These are phyloP conservation scores for Diplodia seriata DNA, from an alignment of 2,329 filamentous ascomycete genomes.

Conservation along the genomic window DNA sequence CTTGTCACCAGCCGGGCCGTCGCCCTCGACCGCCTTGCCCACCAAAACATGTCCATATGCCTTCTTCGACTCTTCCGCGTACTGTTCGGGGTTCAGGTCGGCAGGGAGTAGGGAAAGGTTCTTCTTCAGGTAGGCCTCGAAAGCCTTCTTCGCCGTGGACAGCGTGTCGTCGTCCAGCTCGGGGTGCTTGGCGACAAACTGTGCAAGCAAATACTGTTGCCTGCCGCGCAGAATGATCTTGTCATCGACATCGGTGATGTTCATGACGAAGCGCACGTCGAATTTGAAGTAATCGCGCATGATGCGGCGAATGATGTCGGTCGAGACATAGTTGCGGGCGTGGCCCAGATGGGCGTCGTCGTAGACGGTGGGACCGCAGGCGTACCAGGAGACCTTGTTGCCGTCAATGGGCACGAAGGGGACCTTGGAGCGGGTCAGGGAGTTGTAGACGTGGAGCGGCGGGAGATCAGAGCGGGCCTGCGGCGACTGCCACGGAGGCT, in stretches of 20 bases:
- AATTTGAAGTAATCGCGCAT: slow-evolving; percentile 83
- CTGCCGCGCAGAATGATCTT: slow-evolving; percentile 72
- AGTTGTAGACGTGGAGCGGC: slow-evolving; percentile 80
- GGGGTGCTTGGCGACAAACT: slow-evolving; percentile 66
- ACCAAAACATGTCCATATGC: slow-evolving; percentile 62
- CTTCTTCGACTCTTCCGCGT: slow-evolving; percentile 56
- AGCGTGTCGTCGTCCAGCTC: slow-evolving; percentile 54
- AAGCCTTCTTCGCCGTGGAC: slow-evolving; percentile 59
- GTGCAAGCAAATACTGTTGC: slow-evolving; percentile 77
- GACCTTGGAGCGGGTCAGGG: slow-evolving; percentile 75
- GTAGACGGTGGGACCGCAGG: slow-evolving; percentile 83
- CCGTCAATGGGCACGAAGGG: slow-evolving; percentile 76
- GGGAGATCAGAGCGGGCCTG: slow-evolving; percentile 48
- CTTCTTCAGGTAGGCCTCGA: slow-evolving; percentile 67
- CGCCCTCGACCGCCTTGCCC: slow-evolving; percentile 62
- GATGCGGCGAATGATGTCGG: slow-evolving; percentile 85
- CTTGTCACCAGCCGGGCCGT: slow-evolving; percentile 69
- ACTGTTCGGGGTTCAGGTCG: slow-evolving; percentile 55
- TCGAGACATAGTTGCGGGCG: slow-evolving; percentile 88
- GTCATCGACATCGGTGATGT: slow-evolving; percentile 72
- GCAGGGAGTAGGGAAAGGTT: slow-evolving; percentile 65
- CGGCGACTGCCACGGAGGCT: slow-evolving; percentile 50
- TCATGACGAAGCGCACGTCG: slow-evolving; percentile 87
- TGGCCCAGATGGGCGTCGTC: slow-evolving; percentile 84
- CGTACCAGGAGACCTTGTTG: slow-evolving; percentile 81